Percentiles rank a stretch among this genome's conserved stretches.
phyloP scores from a whole-genome alignment of 2,329 filamentous ascomycete genomes.

The Aspergillus costaricaensis region DNA sequence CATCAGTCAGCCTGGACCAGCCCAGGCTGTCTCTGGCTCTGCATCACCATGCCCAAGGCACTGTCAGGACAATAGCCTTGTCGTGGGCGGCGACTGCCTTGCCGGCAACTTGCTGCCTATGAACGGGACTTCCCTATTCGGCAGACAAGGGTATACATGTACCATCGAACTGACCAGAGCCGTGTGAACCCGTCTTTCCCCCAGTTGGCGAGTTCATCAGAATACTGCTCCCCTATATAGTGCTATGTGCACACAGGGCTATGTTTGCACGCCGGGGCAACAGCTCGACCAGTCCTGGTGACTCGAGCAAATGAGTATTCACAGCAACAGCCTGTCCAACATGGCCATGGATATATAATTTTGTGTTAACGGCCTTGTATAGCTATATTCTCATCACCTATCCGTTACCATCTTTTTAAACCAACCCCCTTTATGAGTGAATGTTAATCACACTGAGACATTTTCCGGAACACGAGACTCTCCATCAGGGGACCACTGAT shows the following conservation, averaged over 20 bases:
- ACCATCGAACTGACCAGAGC: not conserved
- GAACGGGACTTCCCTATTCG: not conserved
- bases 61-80: not conserved
- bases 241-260: too few relatives aligned
- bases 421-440: not conserved
- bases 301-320: too few relatives aligned
- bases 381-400: not conserved
- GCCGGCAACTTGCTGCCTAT: not conserved
- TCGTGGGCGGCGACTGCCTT: not conserved
- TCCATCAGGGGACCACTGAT: not conserved
- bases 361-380: not conserved
- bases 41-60: not conserved
- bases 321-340: too few relatives aligned
- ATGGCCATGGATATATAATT: too few relatives aligned
- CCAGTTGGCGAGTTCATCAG: not conserved
- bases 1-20: not conserved
- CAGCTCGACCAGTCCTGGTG: too few relatives aligned
- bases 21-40: not conserved
- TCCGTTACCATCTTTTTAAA: not conserved
- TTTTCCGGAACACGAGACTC: not conserved
- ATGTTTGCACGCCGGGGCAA: too few relatives aligned
- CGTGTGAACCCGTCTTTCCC: not conserved
- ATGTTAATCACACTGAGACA: not conserved
- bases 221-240: too few relatives aligned
- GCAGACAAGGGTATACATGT: not conserved